Percentiles rank a stretch among this genome's conserved stretches.
These are phyloP conservation scores for Eremothecium coryli DNA, from an alignment of 1,139 yeast species.

Conservation along the genomic window DNA sequence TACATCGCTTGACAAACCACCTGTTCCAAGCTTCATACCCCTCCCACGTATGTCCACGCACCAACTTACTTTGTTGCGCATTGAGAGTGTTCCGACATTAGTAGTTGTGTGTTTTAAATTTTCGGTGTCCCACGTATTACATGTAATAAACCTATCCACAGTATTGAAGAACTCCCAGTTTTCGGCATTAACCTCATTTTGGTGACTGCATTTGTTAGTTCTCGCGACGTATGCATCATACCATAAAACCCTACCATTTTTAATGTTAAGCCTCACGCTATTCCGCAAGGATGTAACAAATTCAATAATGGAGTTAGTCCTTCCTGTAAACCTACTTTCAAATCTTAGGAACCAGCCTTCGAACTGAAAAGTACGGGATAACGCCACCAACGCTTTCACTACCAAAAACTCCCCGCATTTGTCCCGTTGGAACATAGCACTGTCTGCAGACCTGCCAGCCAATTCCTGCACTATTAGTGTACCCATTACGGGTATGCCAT, in stretches of 20 bases:
- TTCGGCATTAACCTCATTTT: conserved; percentile 32
- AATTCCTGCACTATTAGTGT: conserved; percentile 33
- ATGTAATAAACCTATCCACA: conserved; percentile 32
- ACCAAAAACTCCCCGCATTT: conserved; percentile 24
- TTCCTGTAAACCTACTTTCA: conserved; percentile 27
- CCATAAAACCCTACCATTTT: conserved; percentile 31
- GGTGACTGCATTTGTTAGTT: conserved; percentile 29
- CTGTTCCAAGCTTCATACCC: conserved; percentile 32
- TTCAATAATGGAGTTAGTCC: conserved; percentile 17
- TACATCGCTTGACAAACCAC: conserved; percentile 33
- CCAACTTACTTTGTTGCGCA: conserved; percentile 28
- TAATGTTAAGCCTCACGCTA: conserved; percentile 19
- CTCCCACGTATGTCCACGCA: conserved; percentile 38
- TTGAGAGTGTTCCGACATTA: conserved; percentile 32
- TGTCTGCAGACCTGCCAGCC: conserved; percentile 22
- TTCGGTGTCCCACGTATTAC: conserved; percentile 35
- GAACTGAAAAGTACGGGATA: conserved; percentile 30
- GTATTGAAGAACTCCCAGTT: conserved; percentile 31
- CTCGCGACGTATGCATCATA: conserved; percentile 32
- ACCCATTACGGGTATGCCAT: conserved; percentile 33
- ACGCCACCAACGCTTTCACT: conserved; percentile 20
- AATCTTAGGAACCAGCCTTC: conserved; percentile 35
- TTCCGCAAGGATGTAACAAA: conserved; percentile 29
- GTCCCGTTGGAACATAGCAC: conserved; percentile 21
- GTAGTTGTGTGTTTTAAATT: conserved; percentile 28